Evolutionary conservation across 768 basidiomycete genomes (phyloP).

Genomic region (Lepiota brunneoincarnata): DNA sequence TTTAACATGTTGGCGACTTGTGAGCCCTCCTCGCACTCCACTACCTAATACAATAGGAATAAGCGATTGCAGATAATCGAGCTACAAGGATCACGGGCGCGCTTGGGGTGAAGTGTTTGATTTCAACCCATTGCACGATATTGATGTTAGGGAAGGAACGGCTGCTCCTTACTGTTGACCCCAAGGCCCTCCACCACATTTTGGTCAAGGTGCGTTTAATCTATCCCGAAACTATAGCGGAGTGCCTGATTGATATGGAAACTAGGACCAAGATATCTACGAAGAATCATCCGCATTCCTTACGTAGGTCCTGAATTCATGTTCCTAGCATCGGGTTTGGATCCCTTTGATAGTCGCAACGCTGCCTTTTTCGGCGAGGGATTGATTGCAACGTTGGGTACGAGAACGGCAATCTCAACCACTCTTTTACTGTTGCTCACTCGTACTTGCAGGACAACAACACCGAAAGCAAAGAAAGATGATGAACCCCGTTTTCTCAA

Average conservation of each 20-base stretch:
- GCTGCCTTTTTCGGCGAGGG: slow-evolving; percentile 20
- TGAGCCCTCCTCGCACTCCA: slow-evolving; percentile 10
- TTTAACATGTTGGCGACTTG: slow-evolving; percentile 30
- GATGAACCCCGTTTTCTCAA: slow-evolving; percentile 35
- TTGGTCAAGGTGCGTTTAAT: slow-evolving; percentile 34
- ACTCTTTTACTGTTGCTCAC: neutral
- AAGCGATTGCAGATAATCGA: slow-evolving; percentile 22
- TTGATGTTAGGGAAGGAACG: neutral
- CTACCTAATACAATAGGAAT: neutral
- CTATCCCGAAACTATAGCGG: neutral
- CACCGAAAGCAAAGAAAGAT: slow-evolving; percentile 29
- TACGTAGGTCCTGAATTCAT: slow-evolving; percentile 14
- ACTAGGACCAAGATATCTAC: slow-evolving; percentile 28
- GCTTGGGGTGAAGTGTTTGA: slow-evolving; percentile 26
- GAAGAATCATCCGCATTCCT: slow-evolving; percentile 24
- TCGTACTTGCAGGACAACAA: slow-evolving; percentile 6
- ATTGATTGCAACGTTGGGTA: slow-evolving; percentile 22
- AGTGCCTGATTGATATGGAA: neutral
- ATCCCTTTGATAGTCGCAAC: slow-evolving; percentile 13
- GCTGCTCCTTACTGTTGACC: slow-evolving; percentile 27
- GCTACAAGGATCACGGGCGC: slow-evolving; percentile 30
- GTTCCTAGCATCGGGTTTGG: no score
- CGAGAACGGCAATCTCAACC: neutral
- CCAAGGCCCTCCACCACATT: slow-evolving; percentile 43
- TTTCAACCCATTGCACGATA: neutral